These are phyloP conservation scores for Aspergillus clavatus DNA, from an alignment of 2,329 filamentous ascomycete species.

Conservation along the genomic window DNA sequence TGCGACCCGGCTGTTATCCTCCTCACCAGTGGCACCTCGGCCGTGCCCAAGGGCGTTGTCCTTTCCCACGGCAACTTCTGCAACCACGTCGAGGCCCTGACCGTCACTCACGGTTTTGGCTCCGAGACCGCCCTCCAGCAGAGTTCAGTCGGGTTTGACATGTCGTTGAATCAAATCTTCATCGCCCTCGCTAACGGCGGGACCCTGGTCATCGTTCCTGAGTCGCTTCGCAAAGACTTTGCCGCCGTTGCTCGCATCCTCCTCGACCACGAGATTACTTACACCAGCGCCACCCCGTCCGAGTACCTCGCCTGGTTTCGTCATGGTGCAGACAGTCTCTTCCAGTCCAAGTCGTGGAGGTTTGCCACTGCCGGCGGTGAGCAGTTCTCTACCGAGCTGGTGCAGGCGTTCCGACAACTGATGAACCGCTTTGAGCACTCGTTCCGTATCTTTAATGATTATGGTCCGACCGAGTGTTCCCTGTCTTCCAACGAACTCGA, in stretches of 20 bases:
- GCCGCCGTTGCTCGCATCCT: background rate
- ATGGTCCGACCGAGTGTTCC: too few relatives aligned
- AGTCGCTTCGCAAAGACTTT: background rate
- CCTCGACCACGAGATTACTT: background rate
- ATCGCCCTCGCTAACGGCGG: conserved; percentile 3
- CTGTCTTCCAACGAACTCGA: too few relatives aligned
- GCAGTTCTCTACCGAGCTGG: too few relatives aligned
- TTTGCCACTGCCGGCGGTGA: too few relatives aligned
- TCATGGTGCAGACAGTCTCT: too few relatives aligned
- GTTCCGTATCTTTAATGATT: too few relatives aligned
- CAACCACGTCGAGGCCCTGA: background rate
- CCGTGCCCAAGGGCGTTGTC: conserved; percentile 6
- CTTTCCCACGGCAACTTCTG: background rate
- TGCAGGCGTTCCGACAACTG: too few relatives aligned
- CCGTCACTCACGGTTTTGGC: background rate
- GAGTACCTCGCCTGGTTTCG: conserved; percentile 3
- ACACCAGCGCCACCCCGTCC: conserved; percentile 1
- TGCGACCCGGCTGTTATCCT: background rate
- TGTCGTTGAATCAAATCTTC: conserved; percentile 4
- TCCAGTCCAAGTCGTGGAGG: too few relatives aligned
- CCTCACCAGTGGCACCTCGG: conserved; percentile 9
- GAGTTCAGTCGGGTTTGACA: conserved; percentile 4
- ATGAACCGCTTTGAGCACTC: too few relatives aligned
- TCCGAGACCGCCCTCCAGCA: conserved; percentile 3
- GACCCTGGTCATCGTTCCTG: background rate